A percentile compares a stretch with the other conserved stretches of the same genome.
Evolutionary conservation across 176 grass and related monocot genomes (phyloP).

Genomic region (Pontederia crassipes): DNA sequence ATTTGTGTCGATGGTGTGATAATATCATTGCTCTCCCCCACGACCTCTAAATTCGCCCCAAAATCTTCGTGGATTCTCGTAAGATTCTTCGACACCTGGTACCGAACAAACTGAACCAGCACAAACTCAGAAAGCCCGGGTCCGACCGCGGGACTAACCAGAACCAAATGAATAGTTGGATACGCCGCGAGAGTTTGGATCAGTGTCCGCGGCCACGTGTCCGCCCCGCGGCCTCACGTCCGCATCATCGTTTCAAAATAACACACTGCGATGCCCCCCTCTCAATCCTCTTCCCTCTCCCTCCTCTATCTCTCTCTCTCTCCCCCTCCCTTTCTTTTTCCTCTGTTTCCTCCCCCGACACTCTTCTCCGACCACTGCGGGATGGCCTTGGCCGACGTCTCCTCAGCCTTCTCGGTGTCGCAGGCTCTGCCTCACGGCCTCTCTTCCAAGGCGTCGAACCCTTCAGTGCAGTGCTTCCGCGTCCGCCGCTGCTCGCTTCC

Average conservation of each 20-base stretch:
- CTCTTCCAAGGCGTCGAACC: conserved; percentile 11
- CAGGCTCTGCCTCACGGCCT: conserved; percentile 16
- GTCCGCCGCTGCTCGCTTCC: not conserved
- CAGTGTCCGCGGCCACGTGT: conserved; percentile 23
- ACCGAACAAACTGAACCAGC: too few relatives aligned
- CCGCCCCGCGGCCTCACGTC: conserved; percentile 6
- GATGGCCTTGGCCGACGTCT: conserved; percentile 35
- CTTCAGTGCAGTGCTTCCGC: conserved; percentile 9
- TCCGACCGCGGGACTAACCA: too few relatives aligned
- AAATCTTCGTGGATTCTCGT: too few relatives aligned
- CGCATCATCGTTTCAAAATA: conserved; percentile 4
- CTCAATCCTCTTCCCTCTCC: conserved; percentile 29
- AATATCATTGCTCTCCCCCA: too few relatives aligned
- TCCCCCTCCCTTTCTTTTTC: not conserved
- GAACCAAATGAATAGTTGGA: too few relatives aligned
- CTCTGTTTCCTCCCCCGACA: conserved; percentile 15
- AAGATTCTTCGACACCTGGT: too few relatives aligned
- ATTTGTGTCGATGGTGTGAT: too few relatives aligned
- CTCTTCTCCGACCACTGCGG: not conserved
- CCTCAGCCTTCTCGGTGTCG: conserved; percentile 2
- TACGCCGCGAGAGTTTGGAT: conserved; percentile 3
- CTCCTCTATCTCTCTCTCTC: not conserved
- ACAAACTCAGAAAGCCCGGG: too few relatives aligned
- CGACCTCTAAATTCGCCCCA: too few relatives aligned
- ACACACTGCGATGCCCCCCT: not conserved